These are phyloP conservation scores for Blepharisma undulans DNA, from an alignment of 169 alveolate species.

Conservation along the genomic window DNA sequence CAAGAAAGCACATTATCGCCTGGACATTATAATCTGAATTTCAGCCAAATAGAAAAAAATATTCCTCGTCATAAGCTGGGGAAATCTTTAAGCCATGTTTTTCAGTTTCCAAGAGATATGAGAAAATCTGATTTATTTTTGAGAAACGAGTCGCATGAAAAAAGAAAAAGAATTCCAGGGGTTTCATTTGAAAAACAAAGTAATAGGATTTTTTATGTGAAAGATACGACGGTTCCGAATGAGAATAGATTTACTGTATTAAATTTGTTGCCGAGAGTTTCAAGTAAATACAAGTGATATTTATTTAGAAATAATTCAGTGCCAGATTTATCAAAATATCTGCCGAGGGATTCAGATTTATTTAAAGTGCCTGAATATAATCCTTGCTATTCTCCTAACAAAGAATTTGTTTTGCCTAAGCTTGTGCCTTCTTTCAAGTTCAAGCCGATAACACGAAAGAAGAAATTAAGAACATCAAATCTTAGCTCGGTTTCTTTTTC, in stretches of 20 bases:
- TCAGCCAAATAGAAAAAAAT: not conserved
- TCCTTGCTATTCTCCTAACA: slow-evolving; percentile 12
- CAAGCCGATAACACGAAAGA: not conserved
- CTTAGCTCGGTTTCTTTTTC: not conserved
- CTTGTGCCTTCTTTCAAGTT: not conserved
- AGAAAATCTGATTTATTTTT: not conserved
- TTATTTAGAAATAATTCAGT: not conserved
- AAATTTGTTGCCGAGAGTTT: not conserved
- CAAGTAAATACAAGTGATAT: not conserved
- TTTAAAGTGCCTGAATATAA: not conserved
- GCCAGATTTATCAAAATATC: slow-evolving; percentile 12
- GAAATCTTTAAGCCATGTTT: not conserved
- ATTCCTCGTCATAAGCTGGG: not conserved
- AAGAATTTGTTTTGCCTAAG: slow-evolving; percentile 13
- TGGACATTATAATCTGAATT: not conserved
- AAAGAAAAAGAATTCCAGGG: not conserved
- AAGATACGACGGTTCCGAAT: not conserved
- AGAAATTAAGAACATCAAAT: not conserved
- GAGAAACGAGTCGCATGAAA: not conserved
- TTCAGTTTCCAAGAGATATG: not conserved
- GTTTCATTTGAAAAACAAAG: not conserved
- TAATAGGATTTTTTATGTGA: not conserved
- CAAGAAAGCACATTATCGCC: not conserved
- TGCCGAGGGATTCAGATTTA: not conserved
- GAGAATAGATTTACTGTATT: not conserved